phyloP scores from a whole-genome alignment of 495 filamentous ascomycete genomes.

The Penicillium mononematosum region DNA sequence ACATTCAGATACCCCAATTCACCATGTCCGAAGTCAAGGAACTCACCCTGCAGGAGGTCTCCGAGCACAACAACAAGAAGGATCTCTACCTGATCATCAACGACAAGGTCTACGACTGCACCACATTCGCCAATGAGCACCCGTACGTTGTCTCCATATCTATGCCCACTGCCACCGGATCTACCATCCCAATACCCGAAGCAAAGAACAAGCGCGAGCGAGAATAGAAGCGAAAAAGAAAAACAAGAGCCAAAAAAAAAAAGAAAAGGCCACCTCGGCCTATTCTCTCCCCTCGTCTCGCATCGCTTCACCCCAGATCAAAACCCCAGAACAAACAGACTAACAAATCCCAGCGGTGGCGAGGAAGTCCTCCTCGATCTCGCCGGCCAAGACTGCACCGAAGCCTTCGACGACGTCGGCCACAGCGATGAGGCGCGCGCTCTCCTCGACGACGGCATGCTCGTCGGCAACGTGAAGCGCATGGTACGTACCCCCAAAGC shows the following conservation, averaged over 20 bases:
- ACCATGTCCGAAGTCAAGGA: constrained; percentile 68
- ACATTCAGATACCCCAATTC: constrained; percentile 13
- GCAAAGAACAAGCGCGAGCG: not conserved
- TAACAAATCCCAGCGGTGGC: constrained; percentile 67
- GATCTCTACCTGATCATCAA: constrained; percentile 89
- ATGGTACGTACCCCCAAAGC: constrained; percentile 55
- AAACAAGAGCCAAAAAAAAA: not conserved
- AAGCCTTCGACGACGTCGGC: constrained; percentile 99
- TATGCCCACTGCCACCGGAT: not conserved
- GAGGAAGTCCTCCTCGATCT: constrained; percentile 98
- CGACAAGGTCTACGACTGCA: constrained; percentile 91
- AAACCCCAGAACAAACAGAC: not conserved
- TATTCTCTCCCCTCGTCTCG: not conserved
- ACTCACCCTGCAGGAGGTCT: constrained; percentile 81
- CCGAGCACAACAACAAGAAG: constrained; percentile 91
- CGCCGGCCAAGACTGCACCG: constrained; percentile 92
- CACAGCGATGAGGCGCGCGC: constrained; percentile 98
- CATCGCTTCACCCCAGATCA: not conserved
- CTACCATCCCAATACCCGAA: not conserved
- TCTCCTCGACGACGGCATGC: constrained; percentile 73
- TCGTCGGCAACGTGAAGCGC: constrained; percentile 81
- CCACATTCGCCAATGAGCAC: constrained; percentile 95
- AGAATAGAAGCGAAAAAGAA: not conserved
- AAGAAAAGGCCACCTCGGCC: not conserved
- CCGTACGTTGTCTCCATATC: constrained; percentile 67